These are phyloP conservation scores for Aspergillus olivimuriae DNA, from an alignment of 495 filamentous ascomycete genomes.

Conservation along the genomic window DNA sequence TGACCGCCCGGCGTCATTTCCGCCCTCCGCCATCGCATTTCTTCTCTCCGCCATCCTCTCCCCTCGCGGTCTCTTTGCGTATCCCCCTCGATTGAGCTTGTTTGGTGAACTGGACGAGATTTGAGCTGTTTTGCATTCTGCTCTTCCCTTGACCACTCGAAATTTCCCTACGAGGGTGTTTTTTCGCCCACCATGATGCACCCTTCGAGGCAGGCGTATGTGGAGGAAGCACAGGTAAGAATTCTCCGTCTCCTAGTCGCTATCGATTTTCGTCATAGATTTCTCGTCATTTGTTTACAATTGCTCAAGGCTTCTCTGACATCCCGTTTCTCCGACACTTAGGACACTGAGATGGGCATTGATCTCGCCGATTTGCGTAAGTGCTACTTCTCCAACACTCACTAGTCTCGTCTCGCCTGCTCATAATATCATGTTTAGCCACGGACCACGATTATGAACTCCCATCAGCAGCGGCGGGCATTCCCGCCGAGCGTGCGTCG, in stretches of 20 bases:
- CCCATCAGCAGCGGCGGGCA: conserved; percentile 62
- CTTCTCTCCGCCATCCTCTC: background rate
- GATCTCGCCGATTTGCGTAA: conserved; percentile 74
- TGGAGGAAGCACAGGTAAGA: conserved; percentile 82
- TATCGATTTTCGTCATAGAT: no score
- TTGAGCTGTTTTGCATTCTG: no score
- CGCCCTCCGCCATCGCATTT: no score
- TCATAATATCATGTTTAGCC: conserved; percentile 37
- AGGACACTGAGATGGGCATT: conserved; percentile 64
- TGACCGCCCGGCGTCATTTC: background rate
- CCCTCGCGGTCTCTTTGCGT: background rate
- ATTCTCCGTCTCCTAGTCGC: no score
- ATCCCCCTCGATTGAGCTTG: no score
- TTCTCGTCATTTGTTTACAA: background rate
- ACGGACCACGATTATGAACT: conserved; percentile 83
- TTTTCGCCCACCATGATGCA: conserved; percentile 63
- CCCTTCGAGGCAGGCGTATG: conserved; percentile 89
- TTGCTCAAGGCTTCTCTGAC: background rate
- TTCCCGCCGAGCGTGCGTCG: conserved; percentile 81
- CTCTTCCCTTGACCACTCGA: background rate
- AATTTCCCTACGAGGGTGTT: background rate
- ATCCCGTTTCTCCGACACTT: conserved; percentile 9
- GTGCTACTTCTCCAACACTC: conserved; percentile 19
- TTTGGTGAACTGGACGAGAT: no score
- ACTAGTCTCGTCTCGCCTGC: background rate